phyloP scores from a whole-genome alignment of 345 rosid genomes.

The Salix udensis region DNA sequence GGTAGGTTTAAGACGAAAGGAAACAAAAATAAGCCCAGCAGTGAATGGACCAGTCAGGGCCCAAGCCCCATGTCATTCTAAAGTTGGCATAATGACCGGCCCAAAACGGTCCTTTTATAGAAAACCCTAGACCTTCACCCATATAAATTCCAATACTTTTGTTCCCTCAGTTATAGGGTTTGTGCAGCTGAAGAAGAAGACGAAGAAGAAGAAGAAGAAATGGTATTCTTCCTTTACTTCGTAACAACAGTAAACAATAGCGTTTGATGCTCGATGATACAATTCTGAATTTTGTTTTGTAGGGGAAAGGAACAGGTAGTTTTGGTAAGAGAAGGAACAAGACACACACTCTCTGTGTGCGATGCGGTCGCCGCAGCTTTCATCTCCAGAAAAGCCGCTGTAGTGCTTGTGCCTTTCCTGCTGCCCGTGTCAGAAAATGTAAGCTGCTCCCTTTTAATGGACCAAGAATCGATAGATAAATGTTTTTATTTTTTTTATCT shows the following conservation, averaged over 20 bases:
- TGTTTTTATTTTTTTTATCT: too few relatives aligned
- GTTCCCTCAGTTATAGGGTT: not conserved
- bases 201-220: not conserved
- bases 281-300: not conserved
- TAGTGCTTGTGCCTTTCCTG: conserved; percentile 25
- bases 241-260: not conserved
- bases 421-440: conserved; percentile 25
- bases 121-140: not conserved
- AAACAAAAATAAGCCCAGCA: not conserved
- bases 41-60: not conserved
- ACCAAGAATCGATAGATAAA: not conserved
- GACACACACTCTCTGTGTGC: conserved; percentile 28
- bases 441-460: not conserved
- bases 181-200: not conserved
- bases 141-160: not conserved
- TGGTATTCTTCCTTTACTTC: not conserved
- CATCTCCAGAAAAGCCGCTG: conserved; percentile 29
- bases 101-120: not conserved
- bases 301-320: conserved; percentile 30
- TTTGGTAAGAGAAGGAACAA: conserved; percentile 30
- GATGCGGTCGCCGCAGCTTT: conserved; percentile 29
- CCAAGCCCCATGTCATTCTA: not conserved
- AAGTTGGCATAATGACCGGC: not conserved
- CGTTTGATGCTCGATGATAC: not conserved
- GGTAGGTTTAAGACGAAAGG: too few relatives aligned